Base-by-base conservation (phyloP, 23 red algal species). In the Gracilaria gracilis region DNA sequence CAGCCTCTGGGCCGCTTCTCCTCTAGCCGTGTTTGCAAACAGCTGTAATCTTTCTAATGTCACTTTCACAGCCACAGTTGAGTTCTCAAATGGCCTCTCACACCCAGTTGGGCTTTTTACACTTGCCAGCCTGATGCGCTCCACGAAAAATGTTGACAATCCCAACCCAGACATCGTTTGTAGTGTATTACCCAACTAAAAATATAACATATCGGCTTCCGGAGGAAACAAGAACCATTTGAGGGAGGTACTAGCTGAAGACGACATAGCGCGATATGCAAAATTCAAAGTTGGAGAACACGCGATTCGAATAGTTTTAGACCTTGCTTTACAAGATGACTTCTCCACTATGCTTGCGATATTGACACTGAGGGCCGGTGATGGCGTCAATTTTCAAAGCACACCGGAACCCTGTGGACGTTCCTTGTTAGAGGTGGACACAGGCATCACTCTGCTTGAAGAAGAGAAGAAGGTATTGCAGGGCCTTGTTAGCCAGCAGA, bases 401-500 rank as follows among this genome's bases (percentile, higher is more conserved):
- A n/a, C 34, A 37, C 72, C 72, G 0, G 72, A 77, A 50, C 72
- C 72, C 5, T 31, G 40, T 31, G 27, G 32, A 49, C 7, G 40
- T 83, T 48, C 80, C 61, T 59, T 83, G 14, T 49, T 42, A 0
- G 61, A 49, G 0, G 27, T 83, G 27, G 80, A 69, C 28, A 83
- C 37, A 47, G 62, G 40, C 1, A 1, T 83, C 7, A 59, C 4
- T 29, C 48, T 57, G 34, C 80, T 71, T 59, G 47, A 83, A 34
- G 80, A 48, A 9, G 80, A 69, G 40, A 48, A 59, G 27, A 83
- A 83, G 61, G 4, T 83, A 15, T 51, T 71, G 51, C 80, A 67
- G 15, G 20, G 9, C 23, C 51, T 67, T 33, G 34, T 49, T 23
- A 83, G 39, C 72, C 72, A 87, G 57, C 39, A 54, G 34, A 59